These are phyloP conservation scores for Xylariaceae sp. DNA, from an alignment of 2,329 filamentous ascomycete genomes.

Conservation along the genomic window DNA sequence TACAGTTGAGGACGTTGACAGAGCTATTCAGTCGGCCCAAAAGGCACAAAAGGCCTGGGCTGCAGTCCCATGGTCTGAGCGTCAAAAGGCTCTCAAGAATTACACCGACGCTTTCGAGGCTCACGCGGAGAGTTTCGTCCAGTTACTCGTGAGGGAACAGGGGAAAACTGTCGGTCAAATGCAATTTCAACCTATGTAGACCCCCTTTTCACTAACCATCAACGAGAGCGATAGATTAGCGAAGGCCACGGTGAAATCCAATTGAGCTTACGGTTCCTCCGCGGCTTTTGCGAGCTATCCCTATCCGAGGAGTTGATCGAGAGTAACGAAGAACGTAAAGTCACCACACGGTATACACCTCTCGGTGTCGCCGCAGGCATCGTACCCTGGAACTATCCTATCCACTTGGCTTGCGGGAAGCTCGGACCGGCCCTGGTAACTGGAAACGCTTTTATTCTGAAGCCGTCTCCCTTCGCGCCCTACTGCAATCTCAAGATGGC, in stretches of 20 bases:
- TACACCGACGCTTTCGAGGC: slow-evolving; percentile 27
- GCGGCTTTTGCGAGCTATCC: neutral
- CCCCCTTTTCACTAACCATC: too few species aligned
- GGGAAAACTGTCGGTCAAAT: slow-evolving; percentile 21
- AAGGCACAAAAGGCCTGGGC: slow-evolving; percentile 52
- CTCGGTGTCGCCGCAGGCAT: slow-evolving; percentile 51
- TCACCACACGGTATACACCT: slow-evolving; percentile 42
- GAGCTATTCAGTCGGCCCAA: slow-evolving; percentile 51
- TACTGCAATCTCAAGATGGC: slow-evolving; percentile 56
- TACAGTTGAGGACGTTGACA: slow-evolving; percentile 51
- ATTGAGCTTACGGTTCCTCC: neutral
- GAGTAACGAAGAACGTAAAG: slow-evolving; percentile 39
- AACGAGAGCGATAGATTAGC: too few species aligned
- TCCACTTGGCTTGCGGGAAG: slow-evolving; percentile 56
- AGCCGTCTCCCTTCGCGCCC: slow-evolving; percentile 58
- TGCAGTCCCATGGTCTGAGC: slow-evolving; percentile 36
- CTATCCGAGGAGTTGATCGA: slow-evolving; percentile 44
- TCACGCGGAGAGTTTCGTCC: slow-evolving; percentile 12
- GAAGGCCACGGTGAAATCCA: neutral
- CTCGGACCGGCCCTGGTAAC: slow-evolving; percentile 59
- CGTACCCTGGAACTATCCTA: slow-evolving; percentile 60
- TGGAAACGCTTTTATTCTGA: slow-evolving; percentile 58
- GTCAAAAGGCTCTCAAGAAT: slow-evolving; percentile 29
- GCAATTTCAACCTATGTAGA: too few species aligned
- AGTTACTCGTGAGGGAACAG: slow-evolving; percentile 19